Percentiles rank a stretch among this genome's conserved stretches.
Evolutionary conservation across 2,329 filamentous ascomycete species (phyloP).

Genomic region (Ophiocordyceps camponoti-floridani): DNA sequence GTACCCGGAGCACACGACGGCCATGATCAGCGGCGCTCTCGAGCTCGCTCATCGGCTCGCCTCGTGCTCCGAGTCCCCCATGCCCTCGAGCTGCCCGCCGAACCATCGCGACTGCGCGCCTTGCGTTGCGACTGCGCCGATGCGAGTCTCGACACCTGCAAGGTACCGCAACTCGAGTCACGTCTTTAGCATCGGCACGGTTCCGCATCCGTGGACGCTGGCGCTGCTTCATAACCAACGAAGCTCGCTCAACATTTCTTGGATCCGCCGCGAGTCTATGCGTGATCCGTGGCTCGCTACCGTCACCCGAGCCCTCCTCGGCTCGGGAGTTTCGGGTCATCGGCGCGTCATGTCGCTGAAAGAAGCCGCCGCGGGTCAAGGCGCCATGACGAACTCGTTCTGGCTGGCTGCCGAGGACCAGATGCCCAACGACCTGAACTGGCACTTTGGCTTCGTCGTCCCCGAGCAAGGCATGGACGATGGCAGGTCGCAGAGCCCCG

Average conservation of each 20-base stretch:
- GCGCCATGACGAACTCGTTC: conserved; percentile 41
- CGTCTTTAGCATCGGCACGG: conserved; percentile 66
- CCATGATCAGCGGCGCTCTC: conserved; percentile 50
- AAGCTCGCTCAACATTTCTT: conserved; percentile 40
- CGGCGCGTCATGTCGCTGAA: conserved; percentile 61
- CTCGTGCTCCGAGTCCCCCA: conserved; percentile 54
- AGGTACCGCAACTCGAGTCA: conserved; percentile 54
- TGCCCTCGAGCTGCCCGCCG: conserved; percentile 67
- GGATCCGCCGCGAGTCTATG: conserved; percentile 47
- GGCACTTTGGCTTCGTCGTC: conserved; percentile 75
- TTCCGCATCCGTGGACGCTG: conserved; percentile 84
- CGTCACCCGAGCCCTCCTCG: conserved; percentile 52
- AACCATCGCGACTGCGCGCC: conserved; percentile 58
- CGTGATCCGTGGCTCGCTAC: conserved; percentile 66
- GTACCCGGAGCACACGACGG: conserved; percentile 54
- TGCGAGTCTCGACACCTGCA: conserved; percentile 48
- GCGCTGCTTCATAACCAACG: conserved; percentile 47
- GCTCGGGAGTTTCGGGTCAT: conserved; percentile 37
- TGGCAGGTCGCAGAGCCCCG: conserved; percentile 7
- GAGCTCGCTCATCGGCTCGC: conserved; percentile 60
- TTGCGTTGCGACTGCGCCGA: conserved; percentile 43
- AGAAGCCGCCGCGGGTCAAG: conserved; percentile 50
- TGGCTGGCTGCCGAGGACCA: conserved; percentile 62
- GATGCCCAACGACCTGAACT: conserved; percentile 58
- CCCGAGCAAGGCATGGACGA: conserved; percentile 37